These are phyloP conservation scores for Rehmannia glutinosa DNA, from an alignment of 257 asterid genomes.

Conservation along the genomic window DNA sequence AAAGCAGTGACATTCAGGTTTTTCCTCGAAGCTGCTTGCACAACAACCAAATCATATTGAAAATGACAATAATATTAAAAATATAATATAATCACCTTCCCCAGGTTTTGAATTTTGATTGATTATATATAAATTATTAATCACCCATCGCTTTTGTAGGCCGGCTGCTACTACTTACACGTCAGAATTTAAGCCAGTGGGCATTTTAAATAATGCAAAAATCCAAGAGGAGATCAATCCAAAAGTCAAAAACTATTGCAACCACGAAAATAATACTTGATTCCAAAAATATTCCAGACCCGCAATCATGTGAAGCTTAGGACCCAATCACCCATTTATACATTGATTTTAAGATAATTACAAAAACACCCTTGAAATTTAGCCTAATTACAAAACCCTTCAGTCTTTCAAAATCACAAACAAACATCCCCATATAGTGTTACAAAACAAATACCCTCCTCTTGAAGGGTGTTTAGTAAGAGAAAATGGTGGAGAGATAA, in stretches of 20 bases:
- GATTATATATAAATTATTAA: slow-evolving; percentile 10
- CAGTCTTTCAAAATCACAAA: too few species aligned
- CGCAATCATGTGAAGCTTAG: slow-evolving; percentile 14
- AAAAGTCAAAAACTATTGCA: slow-evolving; percentile 16
- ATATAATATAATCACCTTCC: too few species aligned
- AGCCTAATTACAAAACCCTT: too few species aligned
- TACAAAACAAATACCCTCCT: too few species aligned
- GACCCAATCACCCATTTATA: not conserved
- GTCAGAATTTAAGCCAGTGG: too few species aligned
- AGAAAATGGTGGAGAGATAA: too few species aligned
- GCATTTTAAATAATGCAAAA: not conserved
- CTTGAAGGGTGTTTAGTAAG: too few species aligned
- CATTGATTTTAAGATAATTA: too few species aligned
- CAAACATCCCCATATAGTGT: too few species aligned
- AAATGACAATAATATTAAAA: not conserved
- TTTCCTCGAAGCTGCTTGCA: slow-evolving; percentile 21
- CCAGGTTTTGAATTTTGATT: too few species aligned
- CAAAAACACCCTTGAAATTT: too few species aligned
- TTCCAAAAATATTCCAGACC: slow-evolving; percentile 2
- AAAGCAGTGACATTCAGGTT: not conserved
- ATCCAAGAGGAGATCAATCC: not conserved
- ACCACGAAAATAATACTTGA: slow-evolving; percentile 14
- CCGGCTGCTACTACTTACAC: slow-evolving; percentile 26
- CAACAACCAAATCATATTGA: slow-evolving; percentile 15
- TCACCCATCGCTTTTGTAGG: slow-evolving; percentile 27